These are phyloP conservation scores for Sanghuangporus baumii DNA, from an alignment of 1,284 basidiomycete species.

Conservation along the genomic window DNA sequence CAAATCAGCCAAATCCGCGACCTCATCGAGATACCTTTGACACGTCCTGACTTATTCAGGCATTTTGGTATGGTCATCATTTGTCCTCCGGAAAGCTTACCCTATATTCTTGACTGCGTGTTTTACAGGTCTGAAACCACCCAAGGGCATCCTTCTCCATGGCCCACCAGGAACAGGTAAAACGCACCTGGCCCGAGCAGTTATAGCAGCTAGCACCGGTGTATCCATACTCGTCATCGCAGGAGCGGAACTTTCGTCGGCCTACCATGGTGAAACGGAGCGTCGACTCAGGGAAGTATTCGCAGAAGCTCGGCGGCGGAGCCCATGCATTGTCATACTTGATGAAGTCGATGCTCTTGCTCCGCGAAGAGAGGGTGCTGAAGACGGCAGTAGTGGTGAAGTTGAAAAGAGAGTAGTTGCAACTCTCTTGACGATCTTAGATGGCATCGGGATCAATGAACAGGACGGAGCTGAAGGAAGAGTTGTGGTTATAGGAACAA, in stretches of 20 bases:
- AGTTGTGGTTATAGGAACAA: constrained; percentile 95
- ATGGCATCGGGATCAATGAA: constrained; percentile 72
- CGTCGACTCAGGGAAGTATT: constrained; percentile 87
- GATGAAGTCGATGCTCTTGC: constrained; percentile 97
- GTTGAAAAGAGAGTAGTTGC: constrained; percentile 96
- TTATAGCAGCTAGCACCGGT: constrained; percentile 71
- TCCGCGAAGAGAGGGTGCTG: constrained; percentile 82
- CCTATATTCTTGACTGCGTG: not conserved
- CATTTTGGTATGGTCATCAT: constrained; percentile 62
- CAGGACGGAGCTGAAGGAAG: constrained; percentile 38
- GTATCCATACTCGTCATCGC: constrained; percentile 87
- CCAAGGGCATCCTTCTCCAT: constrained; percentile 84
- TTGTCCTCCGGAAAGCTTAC: constrained; percentile 9
- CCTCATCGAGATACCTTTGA: constrained; percentile 92
- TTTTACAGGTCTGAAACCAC: constrained; percentile 73
- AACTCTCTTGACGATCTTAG: constrained; percentile 90
- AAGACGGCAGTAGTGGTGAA: constrained; percentile 84
- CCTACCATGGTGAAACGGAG: constrained; percentile 97
- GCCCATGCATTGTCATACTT: constrained; percentile 89
- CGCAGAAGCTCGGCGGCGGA: constrained; percentile 72
- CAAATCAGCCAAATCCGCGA: constrained; percentile 90
- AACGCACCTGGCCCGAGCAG: constrained; percentile 87
- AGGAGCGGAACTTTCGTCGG: constrained; percentile 90
- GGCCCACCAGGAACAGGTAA: constrained; percentile 95
- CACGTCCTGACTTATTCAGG: constrained; percentile 83